A percentile compares a stretch with the other conserved stretches of the same genome.
Conservation (phyloP, 345 rosid genomes). For the Microthlaspi erraticum region DNA sequence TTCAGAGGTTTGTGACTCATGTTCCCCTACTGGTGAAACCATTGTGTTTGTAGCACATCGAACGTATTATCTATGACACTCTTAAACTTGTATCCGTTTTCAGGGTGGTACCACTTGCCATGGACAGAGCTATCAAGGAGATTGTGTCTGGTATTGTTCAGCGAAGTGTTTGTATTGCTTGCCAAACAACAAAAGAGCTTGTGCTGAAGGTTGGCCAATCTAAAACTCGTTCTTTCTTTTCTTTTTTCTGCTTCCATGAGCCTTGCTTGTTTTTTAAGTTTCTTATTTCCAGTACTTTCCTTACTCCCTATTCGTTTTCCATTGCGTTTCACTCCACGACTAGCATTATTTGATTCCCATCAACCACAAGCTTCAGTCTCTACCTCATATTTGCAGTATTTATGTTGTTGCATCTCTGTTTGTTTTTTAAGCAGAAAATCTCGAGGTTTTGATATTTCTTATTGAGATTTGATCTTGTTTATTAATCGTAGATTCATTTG, state of each 20-base stretch:
- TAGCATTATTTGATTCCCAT: not conserved
- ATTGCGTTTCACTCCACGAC: not conserved
- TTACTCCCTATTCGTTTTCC: conserved; percentile 1
- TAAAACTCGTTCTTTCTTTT: not conserved
- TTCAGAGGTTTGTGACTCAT: conserved; percentile 76
- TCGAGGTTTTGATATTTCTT: not conserved
- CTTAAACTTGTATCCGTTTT: conserved; percentile 2
- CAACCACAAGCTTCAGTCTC: not conserved
- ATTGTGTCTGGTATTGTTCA: conserved; percentile 91
- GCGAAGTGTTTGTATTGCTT: conserved; percentile 97
- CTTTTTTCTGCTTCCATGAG: not conserved
- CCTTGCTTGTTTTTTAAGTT: not conserved
- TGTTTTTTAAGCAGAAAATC: not conserved
- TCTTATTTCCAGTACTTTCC: not conserved
- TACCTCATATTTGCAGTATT: not conserved
- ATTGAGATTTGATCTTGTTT: not conserved
- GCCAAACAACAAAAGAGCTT: conserved; percentile 97
- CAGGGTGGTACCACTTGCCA: conserved; percentile 89
- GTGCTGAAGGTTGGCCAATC: conserved; percentile 78
- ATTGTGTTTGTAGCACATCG: not conserved
- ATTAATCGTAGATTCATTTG: not conserved
- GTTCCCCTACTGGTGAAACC: conserved; percentile 18
- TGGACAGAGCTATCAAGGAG: conserved; percentile 97
- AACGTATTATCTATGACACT: conserved; percentile 16
- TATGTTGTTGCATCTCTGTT: conserved; percentile 14